A percentile compares a stretch with the other conserved stretches of the same genome.
Conservation (phyloP, 768 basidiomycete genomes). For the Hypholoma sublateritium region DNA sequence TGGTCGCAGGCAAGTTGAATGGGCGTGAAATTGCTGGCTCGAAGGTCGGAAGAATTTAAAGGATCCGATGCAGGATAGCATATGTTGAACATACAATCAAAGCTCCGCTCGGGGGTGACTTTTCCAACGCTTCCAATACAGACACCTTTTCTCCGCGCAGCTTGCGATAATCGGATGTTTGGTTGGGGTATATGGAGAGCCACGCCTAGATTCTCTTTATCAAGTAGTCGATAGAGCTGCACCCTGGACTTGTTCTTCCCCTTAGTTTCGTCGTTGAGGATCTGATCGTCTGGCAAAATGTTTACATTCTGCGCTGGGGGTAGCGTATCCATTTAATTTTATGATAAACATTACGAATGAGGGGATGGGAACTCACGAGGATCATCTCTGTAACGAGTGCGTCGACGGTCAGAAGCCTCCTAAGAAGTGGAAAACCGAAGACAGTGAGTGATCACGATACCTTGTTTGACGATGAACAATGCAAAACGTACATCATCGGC, state of each 20-base stretch:
- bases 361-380: no score
- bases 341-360: no score
- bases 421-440: no score
- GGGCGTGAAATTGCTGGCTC: slow-evolving; percentile 20
- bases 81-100: slow-evolving; percentile 39
- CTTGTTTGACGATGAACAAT: no score
- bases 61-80: slow-evolving; percentile 24
- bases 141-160: slow-evolving; percentile 22
- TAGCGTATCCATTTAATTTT: no score
- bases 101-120: slow-evolving; percentile 30
- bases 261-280: neutral
- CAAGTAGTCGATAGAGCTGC: neutral
- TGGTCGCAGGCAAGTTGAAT: neutral
- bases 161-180: slow-evolving; percentile 24
- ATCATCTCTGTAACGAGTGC: no score
- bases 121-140: slow-evolving; percentile 41
- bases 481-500: neutral
- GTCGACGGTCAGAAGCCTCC: no score
- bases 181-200: slow-evolving; percentile 34
- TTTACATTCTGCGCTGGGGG: no score
- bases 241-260: neutral
- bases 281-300: no score
- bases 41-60: slow-evolving; percentile 22
- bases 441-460: no score
- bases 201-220: neutral